Conservation (phyloP, 1,284 basidiomycete species). For the Termitomyces sp. region DNA sequence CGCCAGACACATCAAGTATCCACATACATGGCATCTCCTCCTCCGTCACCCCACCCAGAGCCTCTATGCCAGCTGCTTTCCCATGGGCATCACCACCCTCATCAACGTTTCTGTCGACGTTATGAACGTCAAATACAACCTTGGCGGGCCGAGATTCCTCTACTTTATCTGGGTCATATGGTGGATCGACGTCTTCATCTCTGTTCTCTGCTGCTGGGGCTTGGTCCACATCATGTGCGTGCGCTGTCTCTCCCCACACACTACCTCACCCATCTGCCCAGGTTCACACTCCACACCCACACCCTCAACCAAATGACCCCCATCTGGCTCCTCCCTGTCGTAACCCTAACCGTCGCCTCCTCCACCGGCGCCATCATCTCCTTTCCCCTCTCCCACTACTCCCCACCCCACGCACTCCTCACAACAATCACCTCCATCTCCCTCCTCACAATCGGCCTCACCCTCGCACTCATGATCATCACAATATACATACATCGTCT, state of each 20-base stretch:
- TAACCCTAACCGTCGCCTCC: slow-evolving; percentile 64
- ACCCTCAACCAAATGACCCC: slow-evolving; percentile 50
- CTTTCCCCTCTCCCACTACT: slow-evolving; percentile 38
- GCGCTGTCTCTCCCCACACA: background rate
- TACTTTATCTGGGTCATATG: slow-evolving; percentile 64
- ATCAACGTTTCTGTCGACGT: slow-evolving; percentile 45
- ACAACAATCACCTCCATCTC: slow-evolving; percentile 50
- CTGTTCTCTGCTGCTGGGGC: slow-evolving; percentile 57
- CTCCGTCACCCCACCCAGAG: slow-evolving; percentile 59
- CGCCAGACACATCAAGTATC: slow-evolving; percentile 52
- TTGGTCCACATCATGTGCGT: slow-evolving; percentile 63
- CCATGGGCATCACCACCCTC: slow-evolving; percentile 70
- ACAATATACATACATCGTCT: slow-evolving; percentile 45
- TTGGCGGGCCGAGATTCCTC: slow-evolving; percentile 54
- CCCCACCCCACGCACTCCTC: slow-evolving; percentile 44
- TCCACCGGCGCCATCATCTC: slow-evolving; percentile 62
- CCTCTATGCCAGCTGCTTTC: slow-evolving; percentile 63
- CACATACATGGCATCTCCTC: slow-evolving; percentile 51
- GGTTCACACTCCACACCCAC: slow-evolving; percentile 61
- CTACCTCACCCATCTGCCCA: slow-evolving; percentile 20
- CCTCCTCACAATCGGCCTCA: slow-evolving; percentile 54
- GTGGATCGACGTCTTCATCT: slow-evolving; percentile 65
- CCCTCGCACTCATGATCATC: slow-evolving; percentile 50
- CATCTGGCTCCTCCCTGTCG: slow-evolving; percentile 70
- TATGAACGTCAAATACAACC: slow-evolving; percentile 34